phyloP scores from a whole-genome alignment of 179 eudicot species.

The Camellia oleifera region DNA sequence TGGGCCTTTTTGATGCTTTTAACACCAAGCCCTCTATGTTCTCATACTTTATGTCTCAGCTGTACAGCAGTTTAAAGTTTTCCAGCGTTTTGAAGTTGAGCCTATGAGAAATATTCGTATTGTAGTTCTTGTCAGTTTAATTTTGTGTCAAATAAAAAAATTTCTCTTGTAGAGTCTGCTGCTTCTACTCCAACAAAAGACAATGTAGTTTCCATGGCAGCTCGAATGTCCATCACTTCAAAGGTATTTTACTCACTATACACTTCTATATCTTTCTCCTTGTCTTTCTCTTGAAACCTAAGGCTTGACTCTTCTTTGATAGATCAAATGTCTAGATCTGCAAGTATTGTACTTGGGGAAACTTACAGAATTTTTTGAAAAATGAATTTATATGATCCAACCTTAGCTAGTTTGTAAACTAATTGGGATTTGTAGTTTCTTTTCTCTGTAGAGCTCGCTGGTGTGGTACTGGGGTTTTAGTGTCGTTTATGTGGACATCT shows the following conservation, averaged over 20 bases:
- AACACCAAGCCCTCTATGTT: neutral
- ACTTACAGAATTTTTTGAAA: neutral
- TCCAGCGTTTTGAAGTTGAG: neutral
- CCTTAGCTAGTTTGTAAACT: neutral
- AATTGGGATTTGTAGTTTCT: neutral
- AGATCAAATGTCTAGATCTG: neutral
- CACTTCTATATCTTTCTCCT: neutral
- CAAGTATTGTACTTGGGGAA: neutral
- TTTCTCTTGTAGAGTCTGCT: constrained; percentile 49
- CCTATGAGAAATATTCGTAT: neutral
- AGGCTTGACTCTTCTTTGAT: neutral
- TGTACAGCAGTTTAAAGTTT: neutral
- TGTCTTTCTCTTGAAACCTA: neutral
- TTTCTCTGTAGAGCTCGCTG: neutral
- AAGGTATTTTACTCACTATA: constrained; percentile 44
- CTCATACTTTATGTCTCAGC: neutral
- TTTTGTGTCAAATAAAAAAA: neutral
- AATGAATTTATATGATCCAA: neutral
- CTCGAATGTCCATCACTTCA: constrained; percentile 76
- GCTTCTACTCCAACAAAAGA: constrained; percentile 61
- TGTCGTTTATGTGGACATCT: neutral
- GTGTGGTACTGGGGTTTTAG: neutral
- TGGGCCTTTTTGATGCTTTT: neutral
- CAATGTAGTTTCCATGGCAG: constrained; percentile 68
- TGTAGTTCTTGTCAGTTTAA: neutral